phyloP scores from a whole-genome alignment of 2,329 filamentous ascomycete species.

The Trichoderma sp. region DNA sequence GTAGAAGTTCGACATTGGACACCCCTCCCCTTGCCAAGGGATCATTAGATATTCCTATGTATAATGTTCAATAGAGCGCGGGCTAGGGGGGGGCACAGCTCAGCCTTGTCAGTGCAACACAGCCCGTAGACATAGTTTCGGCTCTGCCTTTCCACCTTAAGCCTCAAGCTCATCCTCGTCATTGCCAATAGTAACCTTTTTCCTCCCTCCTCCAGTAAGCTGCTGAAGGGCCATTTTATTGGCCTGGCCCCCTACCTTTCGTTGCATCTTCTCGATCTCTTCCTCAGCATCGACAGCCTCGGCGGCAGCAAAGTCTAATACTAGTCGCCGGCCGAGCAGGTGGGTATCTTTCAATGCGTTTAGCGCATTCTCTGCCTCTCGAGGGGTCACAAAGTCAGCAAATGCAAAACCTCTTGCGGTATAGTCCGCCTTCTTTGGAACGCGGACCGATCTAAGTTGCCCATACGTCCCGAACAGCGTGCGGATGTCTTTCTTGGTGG shows the following conservation, averaged over 20 bases:
- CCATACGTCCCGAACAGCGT: constrained; percentile 86
- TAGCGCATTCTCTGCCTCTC: constrained; percentile 88
- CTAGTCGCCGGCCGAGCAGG: constrained; percentile 82
- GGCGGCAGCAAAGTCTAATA: constrained; percentile 86
- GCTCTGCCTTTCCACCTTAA: constrained; percentile 27
- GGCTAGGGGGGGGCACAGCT: constrained; percentile 17
- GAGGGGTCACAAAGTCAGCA: constrained; percentile 88
- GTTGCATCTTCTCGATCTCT: constrained; percentile 95
- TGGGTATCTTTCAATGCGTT: constrained; percentile 90
- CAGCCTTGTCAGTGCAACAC: constrained; percentile 20
- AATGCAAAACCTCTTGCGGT: constrained; percentile 92
- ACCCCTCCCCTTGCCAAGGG: constrained; percentile 27
- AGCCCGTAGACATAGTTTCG: constrained; percentile 22
- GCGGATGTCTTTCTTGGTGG: constrained; percentile 87
- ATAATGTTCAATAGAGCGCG: constrained; percentile 12
- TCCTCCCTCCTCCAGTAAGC: constrained; percentile 77
- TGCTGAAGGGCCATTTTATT: constrained; percentile 89
- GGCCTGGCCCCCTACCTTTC: constrained; percentile 87
- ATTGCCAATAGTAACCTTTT: constrained; percentile 83
- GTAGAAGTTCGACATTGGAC: constrained; percentile 15
- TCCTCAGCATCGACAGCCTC: constrained; percentile 90
- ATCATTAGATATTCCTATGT: constrained; percentile 8
- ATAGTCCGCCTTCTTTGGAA: constrained; percentile 93
- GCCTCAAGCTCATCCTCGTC: constrained; percentile 57
- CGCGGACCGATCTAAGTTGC: constrained; percentile 84